Conservation (phyloP, 768 basidiomycete genomes). For the Suillus discolor region DNA sequence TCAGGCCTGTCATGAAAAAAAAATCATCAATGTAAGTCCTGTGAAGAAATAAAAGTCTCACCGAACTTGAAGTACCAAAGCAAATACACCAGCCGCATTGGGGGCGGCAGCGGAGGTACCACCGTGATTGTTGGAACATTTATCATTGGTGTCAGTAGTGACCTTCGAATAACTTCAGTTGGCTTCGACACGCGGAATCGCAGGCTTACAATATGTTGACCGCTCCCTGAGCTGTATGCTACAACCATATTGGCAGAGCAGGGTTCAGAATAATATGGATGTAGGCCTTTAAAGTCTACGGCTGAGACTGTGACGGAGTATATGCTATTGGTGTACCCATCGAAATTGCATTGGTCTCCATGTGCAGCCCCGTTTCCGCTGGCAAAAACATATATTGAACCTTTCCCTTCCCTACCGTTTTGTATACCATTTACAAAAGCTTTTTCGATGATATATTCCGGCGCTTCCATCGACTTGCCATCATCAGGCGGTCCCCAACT, state of each 20-base stretch:
- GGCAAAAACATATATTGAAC: conserved; percentile 95
- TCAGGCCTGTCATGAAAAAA: conserved; percentile 64
- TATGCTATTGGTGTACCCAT: conserved; percentile 98
- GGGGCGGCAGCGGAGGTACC: conserved; percentile 99
- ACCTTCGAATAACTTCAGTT: conserved; percentile 52
- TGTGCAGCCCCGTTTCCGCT: conserved; percentile 92
- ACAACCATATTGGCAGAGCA: conserved; percentile 98
- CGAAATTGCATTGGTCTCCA: conserved; percentile 98
- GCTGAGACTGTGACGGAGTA: conserved; percentile 97
- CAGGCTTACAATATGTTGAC: conserved; percentile 81
- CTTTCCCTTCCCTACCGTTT: conserved; percentile 86
- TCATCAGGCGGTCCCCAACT: conserved; percentile 99
- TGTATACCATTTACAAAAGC: conserved; percentile 93
- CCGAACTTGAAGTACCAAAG: conserved; percentile 87
- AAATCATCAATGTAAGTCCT: conserved; percentile 8
- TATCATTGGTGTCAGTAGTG: conserved; percentile 87
- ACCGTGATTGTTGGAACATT: conserved; percentile 83
- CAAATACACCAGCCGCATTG: conserved; percentile 92
- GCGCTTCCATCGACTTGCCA: conserved; percentile 92
- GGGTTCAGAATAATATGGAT: conserved; percentile 97
- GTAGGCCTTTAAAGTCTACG: conserved; percentile 88
- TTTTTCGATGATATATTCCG: conserved; percentile 87
- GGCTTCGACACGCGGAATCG: conserved; percentile 14
- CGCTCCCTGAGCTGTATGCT: conserved; percentile 93
- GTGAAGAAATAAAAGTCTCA: conserved; percentile 37